phyloP scores from a whole-genome alignment of 2,329 filamentous ascomycete genomes.

The Colletotrichum cordylinicola region DNA sequence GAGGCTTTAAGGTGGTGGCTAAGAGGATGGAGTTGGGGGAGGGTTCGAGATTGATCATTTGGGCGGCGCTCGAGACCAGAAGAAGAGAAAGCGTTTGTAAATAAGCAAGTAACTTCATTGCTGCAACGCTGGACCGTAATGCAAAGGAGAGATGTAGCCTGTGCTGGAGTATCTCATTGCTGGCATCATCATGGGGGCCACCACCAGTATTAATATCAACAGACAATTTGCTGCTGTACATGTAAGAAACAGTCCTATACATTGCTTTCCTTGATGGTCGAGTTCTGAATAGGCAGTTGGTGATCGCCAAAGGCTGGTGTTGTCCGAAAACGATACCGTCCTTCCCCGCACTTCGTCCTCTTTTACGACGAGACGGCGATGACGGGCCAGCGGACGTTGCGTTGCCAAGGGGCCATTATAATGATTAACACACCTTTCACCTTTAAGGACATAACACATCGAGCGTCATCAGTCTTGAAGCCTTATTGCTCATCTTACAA shows the following conservation, averaged over 20 bases:
- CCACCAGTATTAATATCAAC: not conserved
- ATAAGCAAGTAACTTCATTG: not conserved
- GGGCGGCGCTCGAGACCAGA: not conserved
- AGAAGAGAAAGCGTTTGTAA: not conserved
- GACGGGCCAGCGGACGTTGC: not conserved
- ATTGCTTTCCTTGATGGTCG: rapidly evolving
- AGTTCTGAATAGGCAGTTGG: not conserved
- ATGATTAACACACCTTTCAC: rapidly evolving
- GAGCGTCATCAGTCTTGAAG: not conserved
- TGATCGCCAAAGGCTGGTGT: not conserved
- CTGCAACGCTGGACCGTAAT: not conserved
- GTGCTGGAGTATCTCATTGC: not conserved
- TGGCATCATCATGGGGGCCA: not conserved
- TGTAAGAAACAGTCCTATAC: not conserved
- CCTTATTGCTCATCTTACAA: not conserved
- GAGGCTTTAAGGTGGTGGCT: not conserved
- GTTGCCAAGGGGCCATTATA: not conserved
- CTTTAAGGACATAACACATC: not conserved
- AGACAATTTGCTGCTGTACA: not conserved
- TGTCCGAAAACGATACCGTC: not conserved
- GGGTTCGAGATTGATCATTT: not conserved
- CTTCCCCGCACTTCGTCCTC: not conserved
- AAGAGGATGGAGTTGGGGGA: not conserved
- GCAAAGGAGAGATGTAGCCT: not conserved
- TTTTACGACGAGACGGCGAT: not conserved